Evolutionary conservation across 1,284 basidiomycete species (phyloP).

Genomic region (Ceratobasidium sp.): DNA sequence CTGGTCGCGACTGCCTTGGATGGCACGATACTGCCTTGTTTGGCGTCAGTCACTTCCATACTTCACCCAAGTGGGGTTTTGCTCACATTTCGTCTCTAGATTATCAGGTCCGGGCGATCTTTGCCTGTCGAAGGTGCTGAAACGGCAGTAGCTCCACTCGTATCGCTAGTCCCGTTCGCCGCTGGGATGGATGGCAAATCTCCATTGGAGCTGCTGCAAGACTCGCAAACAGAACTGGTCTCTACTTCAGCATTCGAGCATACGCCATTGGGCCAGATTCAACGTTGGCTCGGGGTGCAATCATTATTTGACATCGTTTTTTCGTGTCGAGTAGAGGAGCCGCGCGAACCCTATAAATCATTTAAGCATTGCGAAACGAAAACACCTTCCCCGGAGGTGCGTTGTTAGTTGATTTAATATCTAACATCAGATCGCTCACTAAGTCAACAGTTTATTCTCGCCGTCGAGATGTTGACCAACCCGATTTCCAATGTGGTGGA

Average conservation of each 20-base stretch:
- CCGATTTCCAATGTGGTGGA: slow-evolving; percentile 49
- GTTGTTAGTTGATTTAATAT: slow-evolving; percentile 46
- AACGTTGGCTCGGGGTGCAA: slow-evolving; percentile 58
- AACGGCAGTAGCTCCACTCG: slow-evolving; percentile 57
- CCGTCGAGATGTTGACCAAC: slow-evolving; percentile 60
- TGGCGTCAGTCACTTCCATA: slow-evolving; percentile 27
- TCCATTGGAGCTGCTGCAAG: slow-evolving; percentile 50
- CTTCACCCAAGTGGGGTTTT: background rate
- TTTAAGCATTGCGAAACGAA: slow-evolving; percentile 56
- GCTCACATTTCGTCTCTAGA: slow-evolving; percentile 50
- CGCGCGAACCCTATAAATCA: slow-evolving; percentile 45
- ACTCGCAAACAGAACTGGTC: slow-evolving; percentile 57
- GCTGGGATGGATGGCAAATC: slow-evolving; percentile 53
- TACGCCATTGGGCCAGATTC: slow-evolving; percentile 59
- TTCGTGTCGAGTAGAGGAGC: slow-evolving; percentile 58
- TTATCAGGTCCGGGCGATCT: slow-evolving; percentile 62
- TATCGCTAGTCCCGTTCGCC: slow-evolving; percentile 60
- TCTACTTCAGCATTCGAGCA: slow-evolving; percentile 59
- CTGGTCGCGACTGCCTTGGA: slow-evolving; percentile 27
- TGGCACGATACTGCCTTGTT: slow-evolving; percentile 11
- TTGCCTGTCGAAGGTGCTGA: slow-evolving; percentile 58
- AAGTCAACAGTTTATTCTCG: slow-evolving; percentile 58
- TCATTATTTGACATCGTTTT: slow-evolving; percentile 60
- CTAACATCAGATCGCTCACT: slow-evolving; percentile 9
- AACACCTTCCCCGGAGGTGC: slow-evolving; percentile 60